Base-by-base conservation (phyloP, 1,284 basidiomycete species). In the Ganoderma lingzhi region DNA sequence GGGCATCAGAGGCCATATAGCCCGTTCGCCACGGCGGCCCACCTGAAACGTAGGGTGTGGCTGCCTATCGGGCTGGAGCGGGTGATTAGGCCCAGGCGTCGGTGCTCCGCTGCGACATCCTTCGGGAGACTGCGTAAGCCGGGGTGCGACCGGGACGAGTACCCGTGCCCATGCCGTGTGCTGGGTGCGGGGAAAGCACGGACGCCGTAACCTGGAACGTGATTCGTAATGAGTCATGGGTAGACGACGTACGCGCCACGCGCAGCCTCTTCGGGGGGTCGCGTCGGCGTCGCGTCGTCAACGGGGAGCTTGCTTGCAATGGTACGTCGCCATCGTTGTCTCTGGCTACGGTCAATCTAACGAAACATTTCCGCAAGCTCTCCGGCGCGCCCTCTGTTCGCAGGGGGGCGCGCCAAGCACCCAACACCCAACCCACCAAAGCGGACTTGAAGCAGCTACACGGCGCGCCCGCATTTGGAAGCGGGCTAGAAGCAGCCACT, bases 111-210 rank as follows among this genome's bases (percentile, higher is more conserved):
- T 32, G 53, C 53, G 4, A 28, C 15, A 14, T 32, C 6, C 53
- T 12, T 56, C 44, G 30, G 6, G 15, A 35, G 30, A 17, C 30
- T 35, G 53, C 53, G 30, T 56, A 14, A 56, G 30, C 30, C 53
- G 53, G 53, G 53, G 53, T 56, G 53, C 53, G 17, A 30, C 32
- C 53, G 53, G 53, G 53, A 56, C 53, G 53, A 56, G 53, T 56
- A 56, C 53, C 30, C 23, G 30, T 56, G 12, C 44, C 19, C 30
- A 35, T 35, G 30, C 8, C 15, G 1, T 56, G 5, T 3, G 53
- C 4, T 4, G 53, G 30, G 30, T 6, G 53, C 15, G 32, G 53
- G 30, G 53, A 56, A 56, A 56, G 53, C 30, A 35, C 53, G 53
- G 53, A 56, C 32, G 53, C 53, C 53, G 17, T 35, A 56, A 56